Evolutionary conservation across 768 basidiomycete species (phyloP), one percentile per base, ranked within the genome.

Genomic region (Phylloporus arenicola): DNA sequence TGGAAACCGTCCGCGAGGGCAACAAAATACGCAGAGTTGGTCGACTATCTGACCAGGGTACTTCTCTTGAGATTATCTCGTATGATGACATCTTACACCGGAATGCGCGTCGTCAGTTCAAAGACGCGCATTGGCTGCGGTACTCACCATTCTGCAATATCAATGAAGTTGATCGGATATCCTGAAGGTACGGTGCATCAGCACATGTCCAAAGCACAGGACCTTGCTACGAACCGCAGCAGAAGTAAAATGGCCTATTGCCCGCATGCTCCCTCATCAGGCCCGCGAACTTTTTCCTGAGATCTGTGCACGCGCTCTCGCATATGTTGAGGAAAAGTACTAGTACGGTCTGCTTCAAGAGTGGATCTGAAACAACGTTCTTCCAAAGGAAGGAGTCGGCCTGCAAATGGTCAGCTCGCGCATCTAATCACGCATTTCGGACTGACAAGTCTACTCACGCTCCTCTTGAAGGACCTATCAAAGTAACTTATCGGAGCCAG

Each of bases 271-370:
- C 78, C 60, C 76, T 85, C 50, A 56, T 53, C 44, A 51, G 63
- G 63, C 52, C 52, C 70, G 77, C 73, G 61, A 88, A 88, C 63
- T 88, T 88, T 68, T 81, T 82, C 63, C 72, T 78, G 52, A 88
- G 76, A 65, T 88, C 85, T 87, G 56, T 20, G 33, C 11, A 49
- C 22, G 22, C 20, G 39, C 25, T 77, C 60, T 88, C 85, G 54
- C 79, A 76, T 62, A 87, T 88, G 64, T 88, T 88, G 55, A 88
- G 72, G 65, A 88, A 88, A 12, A 88, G 73, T n/a, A 88, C 78
- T 16, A 86, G 65, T 49, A 81, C 77, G 4, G 84, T 82, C 45
- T 76, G 71, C 57, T 81, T 75, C 55, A 88, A 71, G 16, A 88
- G 71, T 19, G 73, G 75, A 53, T 84, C 81, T 12, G 81, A 77